Conservation (phyloP, 2,329 filamentous ascomycete genomes). For the Waltergamsia citrina region DNA sequence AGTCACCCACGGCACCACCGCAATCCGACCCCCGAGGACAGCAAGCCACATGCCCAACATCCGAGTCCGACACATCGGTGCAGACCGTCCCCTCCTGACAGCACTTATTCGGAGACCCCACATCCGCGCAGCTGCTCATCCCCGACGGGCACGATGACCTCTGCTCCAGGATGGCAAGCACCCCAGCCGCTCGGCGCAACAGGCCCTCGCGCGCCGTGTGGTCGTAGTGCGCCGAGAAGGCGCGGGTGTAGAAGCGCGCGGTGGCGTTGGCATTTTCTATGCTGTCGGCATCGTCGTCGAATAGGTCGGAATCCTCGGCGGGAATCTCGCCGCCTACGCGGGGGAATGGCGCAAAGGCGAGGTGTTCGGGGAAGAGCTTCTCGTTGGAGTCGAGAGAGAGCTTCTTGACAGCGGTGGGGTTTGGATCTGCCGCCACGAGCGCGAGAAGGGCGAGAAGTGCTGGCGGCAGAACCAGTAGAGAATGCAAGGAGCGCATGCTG, state of each 20-base stretch:
- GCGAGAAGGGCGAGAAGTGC: slow-evolving; percentile 36
- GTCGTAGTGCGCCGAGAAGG: slow-evolving; percentile 38
- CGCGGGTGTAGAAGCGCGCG: slow-evolving; percentile 29
- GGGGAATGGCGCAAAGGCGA: slow-evolving; percentile 30
- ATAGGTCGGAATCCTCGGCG: slow-evolving; percentile 9
- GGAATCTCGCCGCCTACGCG: too few species aligned
- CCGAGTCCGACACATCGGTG: slow-evolving; percentile 51
- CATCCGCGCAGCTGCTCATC: slow-evolving; percentile 53
- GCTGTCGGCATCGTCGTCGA: slow-evolving; percentile 2
- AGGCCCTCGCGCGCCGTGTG: slow-evolving; percentile 13
- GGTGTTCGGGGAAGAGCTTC: slow-evolving; percentile 66
- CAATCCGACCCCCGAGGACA: slow-evolving; percentile 59
- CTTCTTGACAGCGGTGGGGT: slow-evolving; percentile 58
- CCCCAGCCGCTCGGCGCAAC: slow-evolving; percentile 34
- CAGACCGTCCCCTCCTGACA: slow-evolving; percentile 60
- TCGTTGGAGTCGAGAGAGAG: slow-evolving; percentile 62
- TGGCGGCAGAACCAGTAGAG: slow-evolving; percentile 27
- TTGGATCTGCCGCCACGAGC: slow-evolving; percentile 20
- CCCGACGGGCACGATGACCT: slow-evolving; percentile 60
- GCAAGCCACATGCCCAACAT: slow-evolving; percentile 62
- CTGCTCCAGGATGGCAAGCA: slow-evolving; percentile 37
- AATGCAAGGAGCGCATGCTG: slow-evolving; percentile 11
- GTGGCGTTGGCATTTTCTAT: slow-evolving; percentile 6
- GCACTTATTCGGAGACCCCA: slow-evolving; percentile 63
- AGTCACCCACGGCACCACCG: slow-evolving; percentile 52